phyloP scores from a whole-genome alignment of 2,329 filamentous ascomycete genomes.

The Paraphoma sp. region DNA sequence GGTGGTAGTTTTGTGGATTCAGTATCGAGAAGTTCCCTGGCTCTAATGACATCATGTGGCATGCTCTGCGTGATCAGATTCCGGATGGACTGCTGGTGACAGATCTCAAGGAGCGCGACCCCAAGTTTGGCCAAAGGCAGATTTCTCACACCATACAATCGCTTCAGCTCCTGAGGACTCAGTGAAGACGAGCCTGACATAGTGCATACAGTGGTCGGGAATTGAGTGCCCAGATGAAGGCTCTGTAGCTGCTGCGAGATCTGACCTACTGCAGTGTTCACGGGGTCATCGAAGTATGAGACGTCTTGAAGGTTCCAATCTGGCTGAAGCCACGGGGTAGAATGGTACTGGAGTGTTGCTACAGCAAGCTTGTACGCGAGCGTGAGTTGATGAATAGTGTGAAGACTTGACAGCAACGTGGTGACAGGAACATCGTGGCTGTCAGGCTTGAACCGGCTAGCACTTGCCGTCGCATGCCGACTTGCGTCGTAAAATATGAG shows the following conservation, averaged over 20 bases:
- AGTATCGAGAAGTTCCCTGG: slow-evolving; percentile 5
- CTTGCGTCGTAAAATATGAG: slow-evolving; percentile 16
- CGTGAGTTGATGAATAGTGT: slow-evolving; percentile 3
- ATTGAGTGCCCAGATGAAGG: slow-evolving; percentile 10
- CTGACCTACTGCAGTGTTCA: slow-evolving; percentile 1
- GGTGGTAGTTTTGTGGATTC: neutral
- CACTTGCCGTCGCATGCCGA: neutral
- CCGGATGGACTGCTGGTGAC: slow-evolving; percentile 3
- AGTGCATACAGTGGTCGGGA: neutral
- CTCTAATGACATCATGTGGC: slow-evolving; percentile 3
- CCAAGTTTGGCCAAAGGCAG: slow-evolving; percentile 16
- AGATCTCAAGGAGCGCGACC: slow-evolving; percentile 18
- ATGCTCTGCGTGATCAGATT: neutral
- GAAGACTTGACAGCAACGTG: neutral
- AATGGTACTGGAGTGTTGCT: slow-evolving; percentile 16
- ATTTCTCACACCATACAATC: slow-evolving; percentile 12
- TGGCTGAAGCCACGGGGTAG: slow-evolving; percentile 16
- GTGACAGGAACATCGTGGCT: neutral
- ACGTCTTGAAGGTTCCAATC: slow-evolving; percentile 18
- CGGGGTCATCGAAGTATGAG: slow-evolving; percentile 10
- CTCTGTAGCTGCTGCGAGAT: slow-evolving; percentile 5
- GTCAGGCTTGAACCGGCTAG: neutral
- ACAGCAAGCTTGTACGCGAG: slow-evolving; percentile 13
- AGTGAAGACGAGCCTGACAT: neutral
- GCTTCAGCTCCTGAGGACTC: slow-evolving; percentile 1